Evolutionary conservation across 768 basidiomycete species (phyloP), one percentile per base, ranked within the genome.

Genomic region (Naematelia aurantialba): DNA sequence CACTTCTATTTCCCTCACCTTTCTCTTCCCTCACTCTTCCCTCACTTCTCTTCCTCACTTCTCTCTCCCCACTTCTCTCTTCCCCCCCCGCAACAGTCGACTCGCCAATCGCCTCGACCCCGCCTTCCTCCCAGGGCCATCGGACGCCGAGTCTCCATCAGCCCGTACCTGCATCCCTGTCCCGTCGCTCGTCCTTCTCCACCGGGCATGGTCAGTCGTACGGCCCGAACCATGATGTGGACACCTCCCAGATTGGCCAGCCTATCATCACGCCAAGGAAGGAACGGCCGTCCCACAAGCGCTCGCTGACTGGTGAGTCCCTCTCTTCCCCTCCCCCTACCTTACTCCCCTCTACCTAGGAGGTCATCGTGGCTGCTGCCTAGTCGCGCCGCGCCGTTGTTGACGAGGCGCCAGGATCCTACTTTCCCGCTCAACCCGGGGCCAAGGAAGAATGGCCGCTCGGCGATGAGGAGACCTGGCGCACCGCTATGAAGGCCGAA

Each of bases 401-500:
- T 22, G 42, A 44, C 42, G 42, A 44, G 42, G 12, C 12, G 34
- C 5, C 61, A 70, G 69, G 69, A n/a, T 72, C 73, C 3, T 76
- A 76, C 65, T 74, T 73, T 61, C 75, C 75, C n/a, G 55, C 72
- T 52, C 64, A 66, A 45, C 55, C 60, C 24, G 70, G 62, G 1
- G 57, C 55, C n/a, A 52, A 72, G 14, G 42, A 63, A 17, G 65
- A 65, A 29, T 78, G 78, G 78, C 78, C 78, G 8, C 63, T 78
- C 48, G 78, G 78, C n/a, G 75, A 78, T 46, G 75, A 77, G 52
- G 56, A 60, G 30, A 76, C 72, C 17, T 78, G 78, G 78, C 72
- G 73, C 59, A 62, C 60, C 1, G 77, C 76, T 5, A 63, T 78
- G 45, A 62, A 69, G 44, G 68, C 72, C 8, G 60, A 70, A 17